These are phyloP conservation scores for Cicer yamashitae DNA, from an alignment of 306 rosid genomes.

Conservation along the genomic window DNA sequence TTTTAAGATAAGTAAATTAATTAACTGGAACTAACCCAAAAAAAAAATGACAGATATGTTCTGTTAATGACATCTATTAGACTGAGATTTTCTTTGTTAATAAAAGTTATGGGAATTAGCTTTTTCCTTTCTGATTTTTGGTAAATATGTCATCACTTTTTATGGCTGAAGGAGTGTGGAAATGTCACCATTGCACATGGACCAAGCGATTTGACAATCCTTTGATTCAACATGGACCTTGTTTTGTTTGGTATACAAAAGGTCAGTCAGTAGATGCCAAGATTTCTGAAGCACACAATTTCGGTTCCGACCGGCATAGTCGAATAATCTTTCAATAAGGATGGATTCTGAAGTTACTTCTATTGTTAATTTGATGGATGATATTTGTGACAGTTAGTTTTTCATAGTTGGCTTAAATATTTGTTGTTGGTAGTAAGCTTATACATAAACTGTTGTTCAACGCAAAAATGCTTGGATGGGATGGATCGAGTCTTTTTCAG, in stretches of 20 bases:
- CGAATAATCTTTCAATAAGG: constrained; percentile 4
- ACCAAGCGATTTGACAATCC: constrained; percentile 52
- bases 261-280: constrained; percentile 49
- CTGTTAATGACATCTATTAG: constrained; percentile 9
- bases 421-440: neutral
- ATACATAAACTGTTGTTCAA: too few species aligned
- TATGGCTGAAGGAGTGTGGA: constrained; percentile 63
- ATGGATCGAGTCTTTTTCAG: too few species aligned
- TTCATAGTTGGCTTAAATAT: neutral
- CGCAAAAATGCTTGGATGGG: too few species aligned
- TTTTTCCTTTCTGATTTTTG: constrained; percentile 24
- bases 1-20: neutral
- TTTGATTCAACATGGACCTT: constrained; percentile 48
- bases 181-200: constrained; percentile 64
- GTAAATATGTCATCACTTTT: constrained; percentile 40
- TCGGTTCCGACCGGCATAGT: constrained; percentile 32
- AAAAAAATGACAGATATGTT: neutral
- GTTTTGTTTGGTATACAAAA: constrained; percentile 49
- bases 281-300: constrained; percentile 36
- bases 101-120: constrained; percentile 29
- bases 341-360: constrained; percentile 35
- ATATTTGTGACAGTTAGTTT: constrained; percentile 1
- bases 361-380: constrained; percentile 15
- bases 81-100: constrained; percentile 18
- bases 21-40: constrained; percentile 13